Evolutionary conservation across 495 filamentous ascomycete species (phyloP).

Genomic region (Parathielavia hyrcaniae): DNA sequence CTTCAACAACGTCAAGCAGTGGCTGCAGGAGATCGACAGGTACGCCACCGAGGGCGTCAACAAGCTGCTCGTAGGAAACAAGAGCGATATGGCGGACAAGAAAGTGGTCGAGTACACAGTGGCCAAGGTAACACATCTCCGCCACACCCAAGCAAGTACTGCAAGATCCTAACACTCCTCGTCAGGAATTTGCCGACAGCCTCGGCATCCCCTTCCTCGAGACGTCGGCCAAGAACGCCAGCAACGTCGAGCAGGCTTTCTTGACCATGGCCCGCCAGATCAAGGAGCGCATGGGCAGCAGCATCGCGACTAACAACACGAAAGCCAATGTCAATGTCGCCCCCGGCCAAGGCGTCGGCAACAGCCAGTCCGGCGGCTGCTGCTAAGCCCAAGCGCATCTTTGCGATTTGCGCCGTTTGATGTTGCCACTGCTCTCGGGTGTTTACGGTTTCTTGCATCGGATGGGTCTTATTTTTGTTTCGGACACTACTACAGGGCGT

Average conservation of each 20-base stretch:
- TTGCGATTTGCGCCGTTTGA: slow-evolving; percentile 9
- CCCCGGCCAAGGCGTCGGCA: slow-evolving; percentile 89
- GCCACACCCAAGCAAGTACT: not conserved
- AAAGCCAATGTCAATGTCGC: slow-evolving; percentile 96
- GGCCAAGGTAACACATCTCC: slow-evolving; percentile 67
- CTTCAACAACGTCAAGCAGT: slow-evolving; percentile 99
- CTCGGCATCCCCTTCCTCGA: slow-evolving; percentile 99
- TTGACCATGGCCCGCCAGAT: slow-evolving; percentile 99
- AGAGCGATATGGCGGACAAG: slow-evolving; percentile 99
- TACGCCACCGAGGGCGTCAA: slow-evolving; percentile 99
- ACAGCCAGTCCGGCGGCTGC: slow-evolving; percentile 83
- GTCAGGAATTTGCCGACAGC: slow-evolving; percentile 95
- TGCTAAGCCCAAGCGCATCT: slow-evolving; percentile 57
- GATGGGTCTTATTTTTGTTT: slow-evolving; percentile 16
- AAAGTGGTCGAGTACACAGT: slow-evolving; percentile 99
- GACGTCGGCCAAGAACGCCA: slow-evolving; percentile 98
- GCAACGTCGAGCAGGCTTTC: slow-evolving; percentile 99
- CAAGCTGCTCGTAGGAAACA: slow-evolving; percentile 98
- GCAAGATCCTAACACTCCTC: not conserved
- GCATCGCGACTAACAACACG: slow-evolving; percentile 87
- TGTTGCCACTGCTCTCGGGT: slow-evolving; percentile 29
- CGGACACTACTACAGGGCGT: slow-evolving; percentile 17
- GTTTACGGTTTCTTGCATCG: slow-evolving; percentile 30
- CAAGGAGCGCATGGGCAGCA: slow-evolving; percentile 99
- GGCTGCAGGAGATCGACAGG: slow-evolving; percentile 98